A percentile compares a stretch with the other conserved stretches of the same genome.
Conservation (phyloP, 169 alveolate species). For the Cystoisospora suis region DNA sequence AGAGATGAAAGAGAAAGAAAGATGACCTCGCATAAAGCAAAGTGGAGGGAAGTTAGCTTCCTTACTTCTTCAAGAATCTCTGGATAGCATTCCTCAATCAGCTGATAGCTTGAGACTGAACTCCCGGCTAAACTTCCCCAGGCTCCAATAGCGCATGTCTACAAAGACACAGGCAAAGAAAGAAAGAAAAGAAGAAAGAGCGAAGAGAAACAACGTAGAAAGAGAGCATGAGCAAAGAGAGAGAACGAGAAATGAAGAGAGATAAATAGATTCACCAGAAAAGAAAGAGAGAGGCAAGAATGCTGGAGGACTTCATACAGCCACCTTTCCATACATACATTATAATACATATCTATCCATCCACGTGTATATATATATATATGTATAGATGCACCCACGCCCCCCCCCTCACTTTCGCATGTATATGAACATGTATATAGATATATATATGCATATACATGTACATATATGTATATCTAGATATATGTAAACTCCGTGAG, state of each 20-base stretch:
- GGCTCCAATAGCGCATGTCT: slow-evolving; percentile 22
- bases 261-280: background rate
- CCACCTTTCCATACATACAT: too few species aligned
- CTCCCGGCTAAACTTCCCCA: slow-evolving; percentile 29
- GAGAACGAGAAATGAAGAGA: background rate
- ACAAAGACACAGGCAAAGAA: background rate
- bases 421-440: too few species aligned
- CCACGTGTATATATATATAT: background rate
- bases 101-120: too few species aligned
- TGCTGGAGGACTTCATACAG: background rate
- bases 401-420: too few species aligned
- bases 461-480: background rate
- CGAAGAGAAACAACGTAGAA: background rate
- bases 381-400: background rate
- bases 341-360: background rate
- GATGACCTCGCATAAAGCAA: background rate
- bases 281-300: background rate
- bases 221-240: background rate
- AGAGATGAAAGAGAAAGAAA: background rate
- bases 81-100: too few species aligned
- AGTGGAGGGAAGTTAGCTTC: too few species aligned
- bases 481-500: too few species aligned
- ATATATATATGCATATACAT: background rate
- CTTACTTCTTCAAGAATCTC: too few species aligned
- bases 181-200: background rate